Base-by-base conservation (phyloP, 192 early-diverging fungal genomes). In the Coemansia nantahalensis region DNA sequence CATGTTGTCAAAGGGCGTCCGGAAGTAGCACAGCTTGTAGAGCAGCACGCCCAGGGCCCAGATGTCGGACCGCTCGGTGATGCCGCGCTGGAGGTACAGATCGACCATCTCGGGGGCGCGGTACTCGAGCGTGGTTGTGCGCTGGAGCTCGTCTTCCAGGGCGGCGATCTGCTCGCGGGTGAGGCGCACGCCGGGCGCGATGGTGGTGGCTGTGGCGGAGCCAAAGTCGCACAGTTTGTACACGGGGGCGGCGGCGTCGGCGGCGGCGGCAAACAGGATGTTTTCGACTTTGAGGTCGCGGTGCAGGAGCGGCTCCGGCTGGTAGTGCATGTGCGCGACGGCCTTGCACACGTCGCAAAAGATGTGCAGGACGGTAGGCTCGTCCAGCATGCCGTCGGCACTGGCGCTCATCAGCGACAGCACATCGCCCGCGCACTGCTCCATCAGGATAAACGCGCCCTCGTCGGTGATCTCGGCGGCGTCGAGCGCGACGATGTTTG, bases 151-250 rank as follows among this genome's bases (percentile, higher is more conserved):
- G 10, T 96, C 95, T 45, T 98, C 94, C 28, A 95, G 34, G 10
- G 60, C 55, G 48, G 85, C 80, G 28, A 94, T 84, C 50, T 94
- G 85, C 33, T 69, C 73, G 21, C 84, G 79, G 13, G 80, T 63
- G 26, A 84, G 65, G 10, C 66, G 71, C 2, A 50, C 18, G 5
- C 50, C 34, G 30, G 56, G 56, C 26, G 40, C 43, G 16, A 69
- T 32, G 7, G 50, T 39, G 31, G 47, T 46, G 47, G 40, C 43
- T 1, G 92, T 87, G 19, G 87, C 83, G 0, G 92, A 95, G 36
- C 95, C 95, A 85, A 98, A 98, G 66, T 98, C 95, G 67, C 91
- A 95, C 35, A 98, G 78, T 61, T 95, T 95, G 71, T 86, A 94
- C 43, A 55, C 62, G 17, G 80, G 80, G 54, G 80, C 61, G 21